A percentile compares a stretch with the other conserved stretches of the same genome.
Conservation (phyloP, 257 asterid genomes). For the Capsicum rhomboideum region DNA sequence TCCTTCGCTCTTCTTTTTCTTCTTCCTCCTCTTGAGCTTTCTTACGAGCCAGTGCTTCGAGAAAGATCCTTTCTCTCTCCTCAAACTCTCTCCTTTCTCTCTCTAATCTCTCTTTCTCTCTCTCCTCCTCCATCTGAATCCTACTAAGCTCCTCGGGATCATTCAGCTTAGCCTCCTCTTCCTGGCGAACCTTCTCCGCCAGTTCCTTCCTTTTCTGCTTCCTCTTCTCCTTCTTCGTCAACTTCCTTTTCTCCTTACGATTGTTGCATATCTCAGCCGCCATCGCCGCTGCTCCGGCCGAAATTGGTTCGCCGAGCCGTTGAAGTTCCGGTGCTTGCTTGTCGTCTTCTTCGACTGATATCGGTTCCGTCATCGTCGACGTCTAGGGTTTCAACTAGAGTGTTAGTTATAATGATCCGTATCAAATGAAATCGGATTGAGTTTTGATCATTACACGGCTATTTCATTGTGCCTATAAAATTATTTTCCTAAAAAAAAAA, state of each 20-base stretch:
- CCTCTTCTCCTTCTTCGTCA: constrained; percentile 80
- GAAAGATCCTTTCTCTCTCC: constrained; percentile 67
- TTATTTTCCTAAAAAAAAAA: too few relatives aligned
- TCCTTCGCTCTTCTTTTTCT: constrained; percentile 51
- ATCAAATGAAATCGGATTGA: neutral
- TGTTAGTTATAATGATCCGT: neutral
- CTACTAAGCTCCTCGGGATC: constrained; percentile 71
- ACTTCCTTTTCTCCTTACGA: constrained; percentile 72
- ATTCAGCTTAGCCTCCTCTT: constrained; percentile 60
- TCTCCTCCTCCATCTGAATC: constrained; percentile 66
- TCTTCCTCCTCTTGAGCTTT: constrained; percentile 44
- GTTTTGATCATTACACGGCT: neutral
- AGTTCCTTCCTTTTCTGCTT: constrained; percentile 72
- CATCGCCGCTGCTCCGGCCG: constrained; percentile 2
- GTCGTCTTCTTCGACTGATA: constrained; percentile 8
- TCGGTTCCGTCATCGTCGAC: constrained; percentile 15
- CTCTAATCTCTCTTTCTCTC: constrained; percentile 58
- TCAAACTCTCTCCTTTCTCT: constrained; percentile 62
- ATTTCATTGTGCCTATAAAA: too few relatives aligned
- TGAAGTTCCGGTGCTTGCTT: neutral
- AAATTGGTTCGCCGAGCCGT: neutral
- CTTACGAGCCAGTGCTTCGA: constrained; percentile 58
- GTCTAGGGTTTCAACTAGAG: neutral
- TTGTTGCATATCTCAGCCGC: constrained; percentile 13
- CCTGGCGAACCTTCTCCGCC: constrained; percentile 61